phyloP scores from a whole-genome alignment of 1,284 basidiomycete species.

The Apiotrichum mycotoxinovorans region DNA sequence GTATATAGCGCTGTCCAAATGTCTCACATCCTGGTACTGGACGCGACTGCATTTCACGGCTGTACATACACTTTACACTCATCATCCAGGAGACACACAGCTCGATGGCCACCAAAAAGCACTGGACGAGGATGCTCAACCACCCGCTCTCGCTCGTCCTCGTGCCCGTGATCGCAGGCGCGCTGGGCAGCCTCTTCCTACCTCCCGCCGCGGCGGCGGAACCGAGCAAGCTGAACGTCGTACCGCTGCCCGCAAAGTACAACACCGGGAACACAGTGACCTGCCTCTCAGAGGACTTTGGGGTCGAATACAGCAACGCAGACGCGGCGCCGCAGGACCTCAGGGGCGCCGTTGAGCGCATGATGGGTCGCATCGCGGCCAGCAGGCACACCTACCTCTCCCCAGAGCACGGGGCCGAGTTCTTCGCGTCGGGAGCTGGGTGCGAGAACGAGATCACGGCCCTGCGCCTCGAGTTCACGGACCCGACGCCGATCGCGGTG shows the following conservation, averaged over 20 bases:
- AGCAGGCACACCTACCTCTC: slow-evolving; percentile 16
- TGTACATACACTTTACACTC: too few species aligned
- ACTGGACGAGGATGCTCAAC: too few species aligned
- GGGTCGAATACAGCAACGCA: not conserved
- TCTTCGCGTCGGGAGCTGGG: slow-evolving; percentile 3
- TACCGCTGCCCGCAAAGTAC: slow-evolving; percentile 53
- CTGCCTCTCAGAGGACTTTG: not conserved
- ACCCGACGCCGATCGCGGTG: not conserved
- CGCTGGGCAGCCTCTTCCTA: not conserved
- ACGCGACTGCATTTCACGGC: too few species aligned
- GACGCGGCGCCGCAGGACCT: slow-evolving; percentile 3
- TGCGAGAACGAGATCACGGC: not conserved
- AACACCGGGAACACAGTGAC: slow-evolving; percentile 56
- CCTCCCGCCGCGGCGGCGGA: not conserved
- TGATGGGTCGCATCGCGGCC: not conserved
- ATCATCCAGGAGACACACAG: too few species aligned
- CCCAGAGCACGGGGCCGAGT: slow-evolving; percentile 19
- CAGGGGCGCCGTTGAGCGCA: not conserved
- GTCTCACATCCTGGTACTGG: too few species aligned
- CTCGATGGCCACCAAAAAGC: too few species aligned
- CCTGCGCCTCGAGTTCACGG: not conserved
- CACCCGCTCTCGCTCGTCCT: too few species aligned
- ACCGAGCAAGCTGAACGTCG: slow-evolving; percentile 7
- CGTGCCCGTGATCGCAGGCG: too few species aligned
- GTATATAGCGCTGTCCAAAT: too few species aligned